A percentile compares a stretch with the other conserved stretches of the same genome.
These are phyloP conservation scores for Epithemia pelagica DNA, from an alignment of 108 stramenopile species.

Conservation along the genomic window DNA sequence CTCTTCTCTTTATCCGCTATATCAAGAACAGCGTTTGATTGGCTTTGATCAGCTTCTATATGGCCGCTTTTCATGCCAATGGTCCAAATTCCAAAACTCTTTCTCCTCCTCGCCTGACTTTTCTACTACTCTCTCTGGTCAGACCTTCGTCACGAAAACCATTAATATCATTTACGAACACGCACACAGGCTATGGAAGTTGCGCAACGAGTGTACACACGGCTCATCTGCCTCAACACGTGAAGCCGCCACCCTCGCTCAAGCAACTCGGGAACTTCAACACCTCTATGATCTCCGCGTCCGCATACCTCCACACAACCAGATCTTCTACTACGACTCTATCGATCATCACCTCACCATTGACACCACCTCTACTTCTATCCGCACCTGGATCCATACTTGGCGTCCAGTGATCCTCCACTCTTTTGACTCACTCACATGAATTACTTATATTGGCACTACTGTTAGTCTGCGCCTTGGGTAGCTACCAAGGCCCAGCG, in stretches of 20 bases:
- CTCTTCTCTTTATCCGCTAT: too few species aligned
- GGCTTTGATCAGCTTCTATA: neutral
- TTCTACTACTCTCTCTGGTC: neutral
- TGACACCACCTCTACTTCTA: neutral
- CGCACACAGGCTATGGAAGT: neutral
- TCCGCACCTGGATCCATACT: neutral
- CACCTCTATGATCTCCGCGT: neutral
- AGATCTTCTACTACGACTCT: neutral
- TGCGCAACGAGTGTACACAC: neutral
- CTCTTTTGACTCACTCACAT: neutral
- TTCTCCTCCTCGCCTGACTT: too few species aligned
- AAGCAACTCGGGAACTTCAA: neutral
- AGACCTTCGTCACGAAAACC: neutral
- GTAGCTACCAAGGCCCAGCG: neutral
- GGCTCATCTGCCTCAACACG: neutral
- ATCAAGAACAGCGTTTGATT: neutral
- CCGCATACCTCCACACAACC: neutral
- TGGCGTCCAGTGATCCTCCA: neutral
- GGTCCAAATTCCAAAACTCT: neutral
- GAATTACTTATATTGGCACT: neutral
- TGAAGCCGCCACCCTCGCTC: neutral
- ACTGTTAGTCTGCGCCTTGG: neutral
- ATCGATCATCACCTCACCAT: neutral
- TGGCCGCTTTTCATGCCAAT: neutral
- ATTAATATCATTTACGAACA: neutral